Conservation (phyloP, 2,329 filamentous ascomycete species). For the Claviceps maximensis region DNA sequence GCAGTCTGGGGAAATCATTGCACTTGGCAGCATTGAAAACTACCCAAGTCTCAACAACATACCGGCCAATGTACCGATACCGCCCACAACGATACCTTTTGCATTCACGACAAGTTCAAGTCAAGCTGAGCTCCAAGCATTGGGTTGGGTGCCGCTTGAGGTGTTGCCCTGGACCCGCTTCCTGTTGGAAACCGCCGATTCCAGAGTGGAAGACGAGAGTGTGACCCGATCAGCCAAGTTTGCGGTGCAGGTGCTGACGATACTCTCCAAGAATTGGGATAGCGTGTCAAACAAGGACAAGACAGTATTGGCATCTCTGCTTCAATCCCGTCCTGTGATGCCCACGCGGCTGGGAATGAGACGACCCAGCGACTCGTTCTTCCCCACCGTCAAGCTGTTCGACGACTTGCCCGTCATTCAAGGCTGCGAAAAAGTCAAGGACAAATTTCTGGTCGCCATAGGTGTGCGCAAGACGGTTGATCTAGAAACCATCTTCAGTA, state of each 20-base stretch:
- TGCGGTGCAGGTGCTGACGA: slow-evolving; percentile 59
- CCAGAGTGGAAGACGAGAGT: slow-evolving; percentile 49
- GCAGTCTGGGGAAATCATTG: slow-evolving; percentile 56
- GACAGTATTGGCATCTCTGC: slow-evolving; percentile 46
- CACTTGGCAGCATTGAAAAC: slow-evolving; percentile 59
- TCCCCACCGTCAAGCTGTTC: slow-evolving; percentile 85
- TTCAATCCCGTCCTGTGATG: slow-evolving; percentile 61
- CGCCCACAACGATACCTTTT: slow-evolving; percentile 71
- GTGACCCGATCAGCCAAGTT: slow-evolving; percentile 62
- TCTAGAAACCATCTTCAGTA: slow-evolving; percentile 80
- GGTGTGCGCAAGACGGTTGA: slow-evolving; percentile 92
- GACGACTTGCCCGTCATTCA: slow-evolving; percentile 80
- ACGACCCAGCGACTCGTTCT: slow-evolving; percentile 76
- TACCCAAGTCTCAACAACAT: slow-evolving; percentile 70
- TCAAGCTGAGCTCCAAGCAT: slow-evolving; percentile 55
- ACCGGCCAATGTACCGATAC: slow-evolving; percentile 67
- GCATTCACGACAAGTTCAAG: slow-evolving; percentile 63
- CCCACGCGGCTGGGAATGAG: slow-evolving; percentile 88
- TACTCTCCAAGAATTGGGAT: slow-evolving; percentile 87
- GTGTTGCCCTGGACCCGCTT: slow-evolving; percentile 77
- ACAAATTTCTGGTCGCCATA: slow-evolving; percentile 71
- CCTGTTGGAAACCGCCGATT: slow-evolving; percentile 54
- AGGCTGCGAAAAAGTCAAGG: slow-evolving; percentile 67
- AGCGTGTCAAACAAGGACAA: slow-evolving; percentile 55
- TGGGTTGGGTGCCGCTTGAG: slow-evolving; percentile 79